phyloP scores from a whole-genome alignment of 1,139 yeast species.

The Sugiyamaella xylanicola region DNA sequence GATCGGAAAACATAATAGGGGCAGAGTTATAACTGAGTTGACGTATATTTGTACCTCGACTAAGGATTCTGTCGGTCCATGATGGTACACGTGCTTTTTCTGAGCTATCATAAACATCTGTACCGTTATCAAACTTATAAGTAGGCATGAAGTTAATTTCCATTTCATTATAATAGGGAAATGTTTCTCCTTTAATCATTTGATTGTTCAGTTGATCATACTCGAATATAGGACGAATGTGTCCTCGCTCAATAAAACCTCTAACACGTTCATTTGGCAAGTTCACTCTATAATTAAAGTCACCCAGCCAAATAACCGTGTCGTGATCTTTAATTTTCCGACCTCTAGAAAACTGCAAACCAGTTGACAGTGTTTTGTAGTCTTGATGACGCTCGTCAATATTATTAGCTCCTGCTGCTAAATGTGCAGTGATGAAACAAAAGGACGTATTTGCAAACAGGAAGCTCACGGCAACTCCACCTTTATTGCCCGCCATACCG shows the following conservation, averaged over 20 bases:
- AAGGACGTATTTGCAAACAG: constrained; percentile 74
- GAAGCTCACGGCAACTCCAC: constrained; percentile 86
- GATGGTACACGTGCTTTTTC: constrained; percentile 94
- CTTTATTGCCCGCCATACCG: constrained; percentile 90
- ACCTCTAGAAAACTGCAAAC: constrained; percentile 76
- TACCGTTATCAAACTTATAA: constrained; percentile 90
- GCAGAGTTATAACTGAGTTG: constrained; percentile 69
- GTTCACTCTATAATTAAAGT: constrained; percentile 83
- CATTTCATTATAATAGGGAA: constrained; percentile 82
- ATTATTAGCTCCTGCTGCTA: constrained; percentile 90
- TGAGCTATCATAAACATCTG: constrained; percentile 78
- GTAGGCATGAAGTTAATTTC: constrained; percentile 83
- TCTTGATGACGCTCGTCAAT: constrained; percentile 87
- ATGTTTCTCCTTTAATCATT: constrained; percentile 82
- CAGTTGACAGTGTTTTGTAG: constrained; percentile 75
- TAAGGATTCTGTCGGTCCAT: constrained; percentile 88
- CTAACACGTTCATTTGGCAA: constrained; percentile 78
- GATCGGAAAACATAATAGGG: constrained; percentile 79
- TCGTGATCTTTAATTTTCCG: constrained; percentile 76
- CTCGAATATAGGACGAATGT: constrained; percentile 56
- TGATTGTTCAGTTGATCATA: constrained; percentile 82
- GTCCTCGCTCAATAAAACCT: constrained; percentile 51
- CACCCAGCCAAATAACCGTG: constrained; percentile 91
- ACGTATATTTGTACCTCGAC: constrained; percentile 55
- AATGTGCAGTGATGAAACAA: constrained; percentile 85